A percentile compares a stretch with the other conserved stretches of the same genome.
Conservation (phyloP, 352 stramenopile genomes). For the Phytophthora constricta region DNA sequence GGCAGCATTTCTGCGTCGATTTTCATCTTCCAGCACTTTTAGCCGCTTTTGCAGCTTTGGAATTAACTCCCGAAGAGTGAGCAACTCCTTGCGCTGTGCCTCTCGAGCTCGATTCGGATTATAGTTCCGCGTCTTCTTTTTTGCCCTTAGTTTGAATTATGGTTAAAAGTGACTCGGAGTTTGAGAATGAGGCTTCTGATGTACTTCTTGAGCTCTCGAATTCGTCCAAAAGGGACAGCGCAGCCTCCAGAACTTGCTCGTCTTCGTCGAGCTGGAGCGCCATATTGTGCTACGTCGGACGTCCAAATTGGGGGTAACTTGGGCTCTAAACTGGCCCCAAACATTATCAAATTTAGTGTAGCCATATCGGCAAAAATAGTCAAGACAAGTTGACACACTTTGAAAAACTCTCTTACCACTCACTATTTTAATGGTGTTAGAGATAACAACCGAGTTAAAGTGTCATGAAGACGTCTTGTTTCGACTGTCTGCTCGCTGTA, state of each 20-base stretch:
- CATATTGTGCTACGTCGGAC: too few species aligned
- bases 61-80: conserved; percentile 22
- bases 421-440: too few species aligned
- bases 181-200: not conserved
- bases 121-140: conserved; percentile 22
- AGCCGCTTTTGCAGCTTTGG: conserved; percentile 24
- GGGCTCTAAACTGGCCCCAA: too few species aligned
- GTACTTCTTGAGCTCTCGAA: not conserved
- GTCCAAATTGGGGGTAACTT: too few species aligned
- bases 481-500: too few species aligned
- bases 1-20: not conserved
- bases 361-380: too few species aligned
- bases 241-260: conserved; percentile 27
- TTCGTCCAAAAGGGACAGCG: conserved; percentile 39
- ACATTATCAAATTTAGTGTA: too few species aligned
- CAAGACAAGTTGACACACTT: too few species aligned
- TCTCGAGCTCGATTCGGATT: conserved; percentile 41
- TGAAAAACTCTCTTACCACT: too few species aligned
- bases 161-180: not conserved
- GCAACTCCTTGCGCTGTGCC: conserved; percentile 24
- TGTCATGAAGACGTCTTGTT: too few species aligned
- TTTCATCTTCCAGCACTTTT: conserved; percentile 8
- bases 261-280: conserved; percentile 30
- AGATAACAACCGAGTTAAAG: too few species aligned
- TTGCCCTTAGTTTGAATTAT: too few species aligned